Base-by-base conservation (phyloP, 495 filamentous ascomycete species). In the Neurospora pannonica region DNA sequence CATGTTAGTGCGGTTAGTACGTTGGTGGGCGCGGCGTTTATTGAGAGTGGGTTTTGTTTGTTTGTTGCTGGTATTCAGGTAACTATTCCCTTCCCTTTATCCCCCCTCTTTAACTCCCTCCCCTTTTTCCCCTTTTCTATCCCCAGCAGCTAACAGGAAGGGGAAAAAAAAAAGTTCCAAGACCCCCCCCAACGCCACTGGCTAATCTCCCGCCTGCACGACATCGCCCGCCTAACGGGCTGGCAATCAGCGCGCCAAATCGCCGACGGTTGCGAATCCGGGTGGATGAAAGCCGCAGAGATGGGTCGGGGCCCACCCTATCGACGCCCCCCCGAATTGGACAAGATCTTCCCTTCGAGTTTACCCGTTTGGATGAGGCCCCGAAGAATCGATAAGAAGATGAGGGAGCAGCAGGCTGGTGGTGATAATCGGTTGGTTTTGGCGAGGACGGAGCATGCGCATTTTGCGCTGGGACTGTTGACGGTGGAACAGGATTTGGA, bases 201-300 rank as follows among this genome's bases (percentile, higher is more conserved):
- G 93, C 86, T 89, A 0, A 87, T 97, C 74, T 83, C 85, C 39
- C 90, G 92, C 19, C 84, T 98, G 24, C 88, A 88, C 73, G 89
- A 93, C 79, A 89, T 97, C 42, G 88, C 92, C 4, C 90, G 91
- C 7, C 83, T 96, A 43, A 97, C 94, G 0, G 96, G 96, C 1
- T 98, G 93, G 92, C 91, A 94, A 77, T 92, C 90, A 2, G 91
- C 93, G 28, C 86, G 89, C 43, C 87, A 93, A 40, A 94, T 98
- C 73, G 92, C 93, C 13, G 82, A 87, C 67, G 94, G 94, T 3
- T 97, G 94, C 81, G 94, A 98, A 80, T 89, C 87, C 15, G 87
- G 90, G 5, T 99, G 96, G 96, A 85, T 88, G 60, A 90, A 89
- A 75, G 89, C 91, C 13, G 92, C 89, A 0, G 87, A 89, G 72